Evolutionary conservation across 2,329 filamentous ascomycete genomes (phyloP), one percentile per base, ranked within the genome.

Genomic region (Neonectria sp.): DNA sequence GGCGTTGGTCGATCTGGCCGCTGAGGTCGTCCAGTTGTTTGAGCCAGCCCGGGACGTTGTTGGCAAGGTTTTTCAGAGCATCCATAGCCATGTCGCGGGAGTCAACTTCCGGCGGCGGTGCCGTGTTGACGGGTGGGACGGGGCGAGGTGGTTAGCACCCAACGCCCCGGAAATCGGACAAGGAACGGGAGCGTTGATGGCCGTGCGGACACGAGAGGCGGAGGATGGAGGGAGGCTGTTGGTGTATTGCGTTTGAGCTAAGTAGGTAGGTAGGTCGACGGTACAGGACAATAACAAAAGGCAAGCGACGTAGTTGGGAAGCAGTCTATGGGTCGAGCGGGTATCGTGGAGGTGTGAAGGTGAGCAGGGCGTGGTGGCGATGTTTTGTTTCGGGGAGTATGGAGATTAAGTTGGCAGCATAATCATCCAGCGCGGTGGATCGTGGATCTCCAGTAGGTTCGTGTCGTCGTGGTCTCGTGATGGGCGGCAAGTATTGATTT

Each of bases 11-110:
- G 65, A 92, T 90, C 77, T 91, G 86, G 66, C 83, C 82, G 74
- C 85, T 90, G 64, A 92, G 84, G 58, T 90, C 86, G 68, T 90
- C 87, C 51, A 92, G 84, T 25, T 87, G 85, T 65, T 81, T 81
- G 43, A 88, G 81, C 90, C 90, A 92, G 76, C 87, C 85, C 17
- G 89, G 90, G 48, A 90, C 83, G 67, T 90, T 88, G 70, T 78
- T 82, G 60, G 83, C 82, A 43, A 92, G 82, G 65, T 85, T 85
- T 61, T 82, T 85, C 61, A 92, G 79, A 31, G 89, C 86, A 67
- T 91, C 89, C 80, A 88, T 86, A 68, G 83, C 82, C 81, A 83
- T 82, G 58, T 76, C 74, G 73, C 72, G 68, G 62, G 70, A 71
- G 68, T 79, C 78, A 68, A 71, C 66, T 71, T 78, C 73, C 66